Evolutionary conservation across 164 flowering plant species (phyloP).

Genomic region (Tetrastigma voinierianum): DNA sequence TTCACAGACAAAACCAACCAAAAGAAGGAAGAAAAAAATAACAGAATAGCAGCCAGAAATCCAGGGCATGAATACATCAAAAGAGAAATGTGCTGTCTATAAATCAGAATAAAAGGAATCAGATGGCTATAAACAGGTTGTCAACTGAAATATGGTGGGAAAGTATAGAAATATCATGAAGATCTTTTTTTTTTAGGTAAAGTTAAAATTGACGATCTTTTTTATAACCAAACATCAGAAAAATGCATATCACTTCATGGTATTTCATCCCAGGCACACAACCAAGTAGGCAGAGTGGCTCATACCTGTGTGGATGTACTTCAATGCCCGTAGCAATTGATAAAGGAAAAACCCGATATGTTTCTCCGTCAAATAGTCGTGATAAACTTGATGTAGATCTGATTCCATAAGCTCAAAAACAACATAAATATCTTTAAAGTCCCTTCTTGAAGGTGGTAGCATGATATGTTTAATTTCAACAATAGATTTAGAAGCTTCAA

Average conservation of each 20-base stretch:
- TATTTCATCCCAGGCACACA: not conserved
- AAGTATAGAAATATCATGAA: not conserved
- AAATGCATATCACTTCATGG: not conserved
- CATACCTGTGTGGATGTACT: slow-evolving; percentile 88
- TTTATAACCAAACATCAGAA: not conserved
- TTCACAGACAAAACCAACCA: not conserved
- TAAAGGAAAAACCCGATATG: slow-evolving; percentile 94
- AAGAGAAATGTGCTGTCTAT: too few species aligned
- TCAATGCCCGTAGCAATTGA: slow-evolving; percentile 84
- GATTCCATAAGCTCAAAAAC: slow-evolving; percentile 98
- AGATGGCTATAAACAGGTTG: not conserved
- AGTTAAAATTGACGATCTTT: too few species aligned
- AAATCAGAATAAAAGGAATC: too few species aligned
- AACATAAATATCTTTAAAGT: slow-evolving; percentile 85
- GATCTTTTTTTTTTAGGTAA: too few species aligned
- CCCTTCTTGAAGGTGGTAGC: slow-evolving; percentile 87
- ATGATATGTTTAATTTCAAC: slow-evolving; percentile 91
- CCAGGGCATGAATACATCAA: not conserved
- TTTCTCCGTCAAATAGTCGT: slow-evolving; percentile 82
- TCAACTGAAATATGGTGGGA: not conserved
- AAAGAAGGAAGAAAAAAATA: too few species aligned
- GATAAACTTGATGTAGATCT: slow-evolving; percentile 87
- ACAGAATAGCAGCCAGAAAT: not conserved
- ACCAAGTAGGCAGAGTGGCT: not conserved
- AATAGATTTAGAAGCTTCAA: slow-evolving; percentile 81